Evolutionary conservation across 2,329 filamentous ascomycete genomes (phyloP).

Genomic region (Exophiala xenobiotica): DNA sequence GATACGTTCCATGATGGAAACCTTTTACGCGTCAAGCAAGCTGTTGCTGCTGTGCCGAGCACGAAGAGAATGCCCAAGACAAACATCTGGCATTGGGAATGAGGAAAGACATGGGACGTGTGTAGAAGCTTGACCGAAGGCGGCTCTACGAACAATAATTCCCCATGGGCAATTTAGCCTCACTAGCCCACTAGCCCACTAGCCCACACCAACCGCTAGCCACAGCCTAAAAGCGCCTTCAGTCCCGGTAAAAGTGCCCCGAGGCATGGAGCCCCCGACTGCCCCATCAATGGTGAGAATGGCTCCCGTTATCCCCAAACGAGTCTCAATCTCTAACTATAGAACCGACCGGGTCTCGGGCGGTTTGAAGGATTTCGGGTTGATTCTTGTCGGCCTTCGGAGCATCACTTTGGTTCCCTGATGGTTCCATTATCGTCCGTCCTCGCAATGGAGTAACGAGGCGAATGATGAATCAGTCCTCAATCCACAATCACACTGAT

Average conservation of each 20-base stretch:
- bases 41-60: background rate
- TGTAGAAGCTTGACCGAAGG: too few relatives aligned
- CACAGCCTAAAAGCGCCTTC: background rate
- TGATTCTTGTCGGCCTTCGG: background rate
- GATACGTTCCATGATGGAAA: constrained; percentile 32
- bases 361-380: background rate
- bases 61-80: background rate
- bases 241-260: background rate
- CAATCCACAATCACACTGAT: background rate
- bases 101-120: background rate
- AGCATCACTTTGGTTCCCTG: background rate
- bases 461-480: background rate
- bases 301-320: too few relatives aligned
- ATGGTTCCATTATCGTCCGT: background rate
- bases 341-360: background rate
- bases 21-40: background rate
- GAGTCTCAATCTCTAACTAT: background rate
- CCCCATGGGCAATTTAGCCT: background rate
- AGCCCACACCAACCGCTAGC: too few relatives aligned
- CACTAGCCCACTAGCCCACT: too few relatives aligned
- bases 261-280: too few relatives aligned
- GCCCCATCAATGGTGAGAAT: too few relatives aligned
- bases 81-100: background rate
- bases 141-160: too few relatives aligned
- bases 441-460: background rate